Conservation (phyloP, 805 yeast species). For the Saccharomycopsis babjevae region DNA sequence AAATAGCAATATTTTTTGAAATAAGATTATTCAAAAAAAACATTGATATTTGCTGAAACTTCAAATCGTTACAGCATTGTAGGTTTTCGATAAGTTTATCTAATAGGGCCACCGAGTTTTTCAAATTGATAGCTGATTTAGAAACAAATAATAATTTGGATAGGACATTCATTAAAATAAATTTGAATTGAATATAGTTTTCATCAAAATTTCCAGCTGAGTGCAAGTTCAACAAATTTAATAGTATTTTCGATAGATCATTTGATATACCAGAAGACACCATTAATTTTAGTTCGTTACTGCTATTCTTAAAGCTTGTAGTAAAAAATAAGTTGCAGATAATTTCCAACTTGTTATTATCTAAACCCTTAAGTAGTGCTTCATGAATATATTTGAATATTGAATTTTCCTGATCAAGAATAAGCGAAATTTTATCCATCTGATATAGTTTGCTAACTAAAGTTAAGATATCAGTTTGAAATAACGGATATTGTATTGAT, state of each 20-base stretch:
- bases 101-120: neutral
- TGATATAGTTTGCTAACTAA: neutral
- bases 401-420: neutral
- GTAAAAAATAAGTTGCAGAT: neutral
- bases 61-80: neutral
- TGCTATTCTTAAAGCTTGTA: neutral
- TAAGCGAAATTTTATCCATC: neutral
- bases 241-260: neutral
- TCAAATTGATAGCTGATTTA: neutral
- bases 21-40: constrained; percentile 4
- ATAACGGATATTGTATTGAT: neutral
- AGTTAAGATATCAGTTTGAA: neutral
- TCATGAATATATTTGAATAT: neutral
- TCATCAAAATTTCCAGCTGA: neutral
- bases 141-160: neutral
- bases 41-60: constrained; percentile 5
- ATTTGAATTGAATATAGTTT: neutral
- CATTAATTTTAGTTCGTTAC: neutral
- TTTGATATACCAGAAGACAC: neutral
- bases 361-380: neutral
- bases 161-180: neutral
- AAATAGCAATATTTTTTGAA: neutral
- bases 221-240: neutral
- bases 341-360: neutral
- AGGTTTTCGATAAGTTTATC: neutral